A percentile compares a stretch with the other conserved stretches of the same genome.
Conservation (phyloP, 2,329 filamentous ascomycete genomes). For the Arthrobotrys pseudoclavata region DNA sequence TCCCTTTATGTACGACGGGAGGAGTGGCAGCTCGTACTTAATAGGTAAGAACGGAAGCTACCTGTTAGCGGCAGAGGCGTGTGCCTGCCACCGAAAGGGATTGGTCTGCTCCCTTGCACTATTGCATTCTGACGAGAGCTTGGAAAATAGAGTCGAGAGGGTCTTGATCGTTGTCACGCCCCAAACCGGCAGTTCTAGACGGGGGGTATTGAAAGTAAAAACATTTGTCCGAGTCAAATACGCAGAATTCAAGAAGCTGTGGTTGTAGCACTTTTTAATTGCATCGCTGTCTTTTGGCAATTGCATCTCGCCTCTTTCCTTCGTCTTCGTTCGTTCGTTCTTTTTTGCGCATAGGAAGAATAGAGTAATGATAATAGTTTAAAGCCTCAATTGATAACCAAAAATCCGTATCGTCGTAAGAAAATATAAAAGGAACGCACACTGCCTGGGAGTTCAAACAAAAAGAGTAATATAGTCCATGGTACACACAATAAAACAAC, state of each 20-base stretch:
- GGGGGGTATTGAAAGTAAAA: not conserved
- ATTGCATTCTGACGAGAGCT: not conserved
- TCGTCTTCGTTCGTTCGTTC: not conserved
- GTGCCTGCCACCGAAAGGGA: constrained; percentile 34
- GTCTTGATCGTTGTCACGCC: constrained; percentile 25
- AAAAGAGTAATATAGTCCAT: not conserved
- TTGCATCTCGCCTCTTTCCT: not conserved
- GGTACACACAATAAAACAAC: not conserved
- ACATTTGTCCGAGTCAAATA: not conserved
- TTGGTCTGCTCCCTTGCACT: constrained; percentile 20
- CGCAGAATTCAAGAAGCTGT: not conserved
- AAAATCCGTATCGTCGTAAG: not conserved
- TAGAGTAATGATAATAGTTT: constrained; percentile 9
- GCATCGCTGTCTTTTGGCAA: no score
- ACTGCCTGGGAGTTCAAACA: not conserved
- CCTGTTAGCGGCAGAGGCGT: constrained; percentile 23
- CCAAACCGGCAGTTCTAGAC: constrained; percentile 47
- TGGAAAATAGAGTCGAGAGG: not conserved
- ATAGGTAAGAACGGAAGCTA: not conserved
- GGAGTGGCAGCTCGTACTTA: not conserved
- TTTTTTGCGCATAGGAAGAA: not conserved
- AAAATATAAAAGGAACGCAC: constrained; percentile 1
- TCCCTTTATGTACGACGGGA: not conserved
- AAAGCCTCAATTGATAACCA: constrained; percentile 1
- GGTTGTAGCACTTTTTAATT: not conserved